Evolutionary conservation across 495 filamentous ascomycete genomes (phyloP).

Genomic region (Cenococcum geophilum): DNA sequence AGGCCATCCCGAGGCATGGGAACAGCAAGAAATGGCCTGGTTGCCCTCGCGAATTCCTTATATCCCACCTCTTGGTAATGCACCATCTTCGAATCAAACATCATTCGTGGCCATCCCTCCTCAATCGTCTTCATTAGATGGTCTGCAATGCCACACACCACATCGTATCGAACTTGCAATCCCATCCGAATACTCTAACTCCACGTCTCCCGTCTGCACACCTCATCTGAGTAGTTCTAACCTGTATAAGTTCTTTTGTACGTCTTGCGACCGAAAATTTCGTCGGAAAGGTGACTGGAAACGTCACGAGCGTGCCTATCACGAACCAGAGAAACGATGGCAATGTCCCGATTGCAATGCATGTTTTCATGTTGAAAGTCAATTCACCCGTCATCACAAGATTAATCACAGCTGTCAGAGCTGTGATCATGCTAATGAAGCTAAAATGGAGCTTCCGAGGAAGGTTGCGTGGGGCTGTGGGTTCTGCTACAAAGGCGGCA

Average conservation of each 20-base stretch:
- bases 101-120: too few relatives aligned
- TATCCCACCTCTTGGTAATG: too few relatives aligned
- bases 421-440: constrained; percentile 29
- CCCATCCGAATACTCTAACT: too few relatives aligned
- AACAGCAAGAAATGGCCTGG: too few relatives aligned
- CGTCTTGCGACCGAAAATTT: constrained; percentile 30
- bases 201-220: too few relatives aligned
- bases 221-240: too few relatives aligned
- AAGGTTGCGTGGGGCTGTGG: constrained; percentile 34
- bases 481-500: constrained; percentile 26
- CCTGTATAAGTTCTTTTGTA: constrained; percentile 26
- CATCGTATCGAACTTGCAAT: too few relatives aligned
- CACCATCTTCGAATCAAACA: too few relatives aligned
- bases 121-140: too few relatives aligned
- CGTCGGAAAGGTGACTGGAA: constrained; percentile 32
- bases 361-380: constrained; percentile 26
- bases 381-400: constrained; percentile 28
- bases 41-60: too few relatives aligned
- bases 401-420: constrained; percentile 28
- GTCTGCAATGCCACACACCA: too few relatives aligned
- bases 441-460: constrained; percentile 19
- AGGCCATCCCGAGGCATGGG: too few relatives aligned
- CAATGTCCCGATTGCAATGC: constrained; percentile 32
- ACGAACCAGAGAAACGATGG: constrained; percentile 29
- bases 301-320: constrained; percentile 30